These are phyloP conservation scores for Wickerhamomyces alni DNA, from an alignment of 805 yeast species.

Conservation along the genomic window DNA sequence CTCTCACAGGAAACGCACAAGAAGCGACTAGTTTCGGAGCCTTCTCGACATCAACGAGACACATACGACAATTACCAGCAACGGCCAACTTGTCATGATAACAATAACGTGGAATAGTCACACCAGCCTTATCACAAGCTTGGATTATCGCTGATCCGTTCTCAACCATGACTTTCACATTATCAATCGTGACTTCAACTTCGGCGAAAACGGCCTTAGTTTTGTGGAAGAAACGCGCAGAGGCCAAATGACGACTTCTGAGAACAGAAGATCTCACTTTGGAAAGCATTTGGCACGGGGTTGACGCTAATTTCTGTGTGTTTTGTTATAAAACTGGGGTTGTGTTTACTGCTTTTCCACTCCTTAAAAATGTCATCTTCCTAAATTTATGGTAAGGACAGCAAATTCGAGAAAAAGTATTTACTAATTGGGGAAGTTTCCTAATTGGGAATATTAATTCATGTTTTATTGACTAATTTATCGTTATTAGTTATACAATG, in stretches of 20 bases:
- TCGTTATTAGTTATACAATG: background rate
- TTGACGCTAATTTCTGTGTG: background rate
- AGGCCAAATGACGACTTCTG: background rate
- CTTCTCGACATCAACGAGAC: slow-evolving; percentile 82
- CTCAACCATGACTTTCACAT: slow-evolving; percentile 68
- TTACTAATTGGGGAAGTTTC: too few species aligned
- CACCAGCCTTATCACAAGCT: slow-evolving; percentile 90
- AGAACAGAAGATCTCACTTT: slow-evolving; percentile 5
- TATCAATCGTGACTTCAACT: slow-evolving; percentile 56
- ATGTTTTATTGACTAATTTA: too few species aligned
- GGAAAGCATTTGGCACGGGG: slow-evolving; percentile 10
- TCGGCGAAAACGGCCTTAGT: slow-evolving; percentile 38
- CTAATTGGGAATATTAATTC: too few species aligned
- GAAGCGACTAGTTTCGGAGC: slow-evolving; percentile 89
- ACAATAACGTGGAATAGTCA: slow-evolving; percentile 82
- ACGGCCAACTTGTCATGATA: slow-evolving; percentile 86
- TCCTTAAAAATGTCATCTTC: background rate
- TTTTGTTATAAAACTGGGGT: background rate
- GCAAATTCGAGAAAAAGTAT: too few species aligned
- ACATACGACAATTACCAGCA: slow-evolving; percentile 93
- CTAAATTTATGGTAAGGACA: too few species aligned
- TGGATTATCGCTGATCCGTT: slow-evolving; percentile 86
- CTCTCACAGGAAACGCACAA: slow-evolving; percentile 88
- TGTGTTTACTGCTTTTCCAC: background rate
- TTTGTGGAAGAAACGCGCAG: slow-evolving; percentile 26